phyloP scores from a whole-genome alignment of 306 rosid species.

The Benincasa hispida region DNA sequence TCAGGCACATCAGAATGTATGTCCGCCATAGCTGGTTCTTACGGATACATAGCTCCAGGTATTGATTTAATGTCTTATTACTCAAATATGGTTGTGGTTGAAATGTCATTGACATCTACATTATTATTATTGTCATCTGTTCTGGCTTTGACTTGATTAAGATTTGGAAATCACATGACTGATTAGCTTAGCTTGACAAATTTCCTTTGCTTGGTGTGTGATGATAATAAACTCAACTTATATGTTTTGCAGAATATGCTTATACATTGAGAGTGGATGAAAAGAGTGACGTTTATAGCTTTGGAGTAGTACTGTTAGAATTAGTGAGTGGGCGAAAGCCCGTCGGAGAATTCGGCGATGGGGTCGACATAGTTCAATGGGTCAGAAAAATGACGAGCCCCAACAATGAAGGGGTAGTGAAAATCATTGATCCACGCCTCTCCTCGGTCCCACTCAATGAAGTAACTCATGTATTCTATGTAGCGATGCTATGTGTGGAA shows the following conservation, averaged over 20 bases:
- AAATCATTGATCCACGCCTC: conserved; percentile 79
- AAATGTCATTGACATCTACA: neutral
- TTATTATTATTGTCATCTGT: neutral
- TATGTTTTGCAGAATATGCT: conserved; percentile 82
- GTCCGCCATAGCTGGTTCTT: conserved; percentile 98
- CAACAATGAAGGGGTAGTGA: conserved; percentile 69
- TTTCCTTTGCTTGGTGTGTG: no score
- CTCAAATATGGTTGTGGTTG: neutral
- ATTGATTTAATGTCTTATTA: neutral
- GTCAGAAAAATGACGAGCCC: conserved; percentile 77
- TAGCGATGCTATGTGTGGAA: conserved; percentile 91
- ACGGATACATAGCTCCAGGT: conserved; percentile 99
- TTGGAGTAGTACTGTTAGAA: conserved; percentile 82
- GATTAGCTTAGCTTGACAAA: no score
- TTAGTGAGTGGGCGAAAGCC: conserved; percentile 80
- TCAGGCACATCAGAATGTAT: conserved; percentile 97
- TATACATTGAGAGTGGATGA: conserved; percentile 89
- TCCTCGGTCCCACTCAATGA: conserved; percentile 83
- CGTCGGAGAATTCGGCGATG: conserved; percentile 94
- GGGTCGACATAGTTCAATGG: conserved; percentile 96
- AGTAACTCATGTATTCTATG: conserved; percentile 79
- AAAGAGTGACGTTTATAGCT: conserved; percentile 92
- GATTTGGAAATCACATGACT: no score
- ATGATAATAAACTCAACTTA: no score
- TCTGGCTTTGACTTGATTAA: neutral